These are phyloP conservation scores for Mallotus nudiflorus DNA, from an alignment of 345 rosid species.

Conservation along the genomic window DNA sequence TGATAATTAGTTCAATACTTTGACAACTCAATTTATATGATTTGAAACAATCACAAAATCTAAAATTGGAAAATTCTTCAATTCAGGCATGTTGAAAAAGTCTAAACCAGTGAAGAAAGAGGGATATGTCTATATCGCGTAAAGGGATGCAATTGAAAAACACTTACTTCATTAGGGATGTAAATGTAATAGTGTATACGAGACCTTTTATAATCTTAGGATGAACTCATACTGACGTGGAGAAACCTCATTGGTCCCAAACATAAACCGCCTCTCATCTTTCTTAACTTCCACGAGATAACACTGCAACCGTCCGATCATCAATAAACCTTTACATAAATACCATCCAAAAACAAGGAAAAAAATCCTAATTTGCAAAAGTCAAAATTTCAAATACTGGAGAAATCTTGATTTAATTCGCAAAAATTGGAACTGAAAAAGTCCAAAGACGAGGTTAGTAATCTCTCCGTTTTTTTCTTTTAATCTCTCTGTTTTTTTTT, in stretches of 20 bases:
- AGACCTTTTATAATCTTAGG: no score
- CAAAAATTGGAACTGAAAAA: background rate
- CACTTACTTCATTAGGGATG: no score
- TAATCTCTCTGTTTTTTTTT: background rate
- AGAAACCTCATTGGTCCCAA: background rate
- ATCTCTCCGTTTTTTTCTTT: no score
- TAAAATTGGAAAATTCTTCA: no score
- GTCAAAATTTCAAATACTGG: background rate
- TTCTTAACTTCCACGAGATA: background rate
- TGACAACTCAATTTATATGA: no score
- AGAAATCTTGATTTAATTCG: background rate
- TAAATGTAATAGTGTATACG: no score
- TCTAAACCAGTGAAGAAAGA: no score
- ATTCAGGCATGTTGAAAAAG: no score
- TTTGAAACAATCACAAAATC: no score
- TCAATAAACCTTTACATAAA: background rate
- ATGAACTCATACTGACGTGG: background rate
- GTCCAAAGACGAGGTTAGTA: background rate
- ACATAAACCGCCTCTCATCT: background rate
- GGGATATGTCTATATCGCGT: no score
- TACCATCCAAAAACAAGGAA: background rate
- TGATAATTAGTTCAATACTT: no score
- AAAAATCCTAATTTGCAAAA: background rate
- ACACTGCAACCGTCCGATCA: slow-evolving; percentile 2
- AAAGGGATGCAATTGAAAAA: no score